phyloP scores from a whole-genome alignment of 1,139 yeast genomes.

The Geotrichum carabidarum region DNA sequence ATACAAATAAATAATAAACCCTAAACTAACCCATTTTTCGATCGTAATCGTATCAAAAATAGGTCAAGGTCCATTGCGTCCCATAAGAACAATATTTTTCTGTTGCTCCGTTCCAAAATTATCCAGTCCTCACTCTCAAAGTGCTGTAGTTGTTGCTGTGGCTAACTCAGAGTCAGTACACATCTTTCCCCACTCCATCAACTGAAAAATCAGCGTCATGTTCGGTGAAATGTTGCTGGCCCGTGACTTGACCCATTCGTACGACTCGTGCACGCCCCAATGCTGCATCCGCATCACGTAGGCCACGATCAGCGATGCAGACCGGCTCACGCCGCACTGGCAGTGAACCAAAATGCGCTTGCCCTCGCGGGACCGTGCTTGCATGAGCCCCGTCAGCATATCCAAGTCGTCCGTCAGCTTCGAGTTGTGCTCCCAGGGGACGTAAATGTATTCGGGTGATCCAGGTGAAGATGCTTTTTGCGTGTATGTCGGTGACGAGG shows the following conservation, averaged over 20 bases:
- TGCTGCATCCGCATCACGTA: slow-evolving; percentile 62
- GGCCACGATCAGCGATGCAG: slow-evolving; percentile 84
- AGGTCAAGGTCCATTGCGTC: no score
- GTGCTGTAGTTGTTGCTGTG: no score
- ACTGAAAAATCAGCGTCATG: slow-evolving; percentile 78
- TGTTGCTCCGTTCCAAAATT: no score
- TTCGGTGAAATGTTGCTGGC: slow-evolving; percentile 85
- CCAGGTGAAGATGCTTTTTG: slow-evolving; percentile 1
- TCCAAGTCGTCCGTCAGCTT: slow-evolving; percentile 61
- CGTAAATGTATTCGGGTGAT: slow-evolving; percentile 53
- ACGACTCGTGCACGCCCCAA: slow-evolving; percentile 70
- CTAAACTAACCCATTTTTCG: no score
- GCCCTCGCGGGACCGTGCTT: slow-evolving; percentile 34
- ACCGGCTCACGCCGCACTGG: slow-evolving; percentile 87
- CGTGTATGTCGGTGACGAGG: not conserved
- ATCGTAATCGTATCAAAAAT: no score
- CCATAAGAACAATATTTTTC: no score
- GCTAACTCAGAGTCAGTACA: no score
- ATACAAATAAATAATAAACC: no score
- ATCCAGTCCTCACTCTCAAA: no score
- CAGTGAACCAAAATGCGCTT: slow-evolving; percentile 71
- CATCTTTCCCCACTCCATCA: slow-evolving; percentile 61
- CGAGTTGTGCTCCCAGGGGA: slow-evolving; percentile 87
- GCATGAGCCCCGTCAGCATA: slow-evolving; percentile 50
- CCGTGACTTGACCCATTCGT: slow-evolving; percentile 53